Conservation (phyloP, 768 basidiomycete species). For the Suillus subaureus region DNA sequence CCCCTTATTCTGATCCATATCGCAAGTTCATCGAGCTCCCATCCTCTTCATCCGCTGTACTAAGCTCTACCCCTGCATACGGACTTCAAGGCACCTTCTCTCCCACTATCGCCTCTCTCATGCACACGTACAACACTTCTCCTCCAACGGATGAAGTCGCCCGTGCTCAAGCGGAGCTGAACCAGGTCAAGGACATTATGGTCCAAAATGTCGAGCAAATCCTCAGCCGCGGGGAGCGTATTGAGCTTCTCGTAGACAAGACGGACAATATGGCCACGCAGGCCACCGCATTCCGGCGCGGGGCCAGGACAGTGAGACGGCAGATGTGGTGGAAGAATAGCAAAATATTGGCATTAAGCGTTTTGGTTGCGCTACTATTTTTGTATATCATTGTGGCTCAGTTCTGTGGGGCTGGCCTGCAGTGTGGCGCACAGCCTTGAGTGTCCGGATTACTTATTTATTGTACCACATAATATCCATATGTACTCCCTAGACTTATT, state of each 20-base stretch:
- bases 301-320: slow-evolving; percentile 78
- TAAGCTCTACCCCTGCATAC: slow-evolving; percentile 53
- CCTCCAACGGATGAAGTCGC: slow-evolving; percentile 88
- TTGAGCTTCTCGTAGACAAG: slow-evolving; percentile 95
- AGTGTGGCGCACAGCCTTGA: slow-evolving; percentile 45
- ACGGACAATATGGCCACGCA: slow-evolving; percentile 95
- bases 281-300: slow-evolving; percentile 89
- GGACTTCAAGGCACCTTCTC: slow-evolving; percentile 74
- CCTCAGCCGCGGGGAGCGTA: slow-evolving; percentile 89
- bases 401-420: slow-evolving; percentile 84
- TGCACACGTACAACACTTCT: slow-evolving; percentile 87
- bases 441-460: background rate
- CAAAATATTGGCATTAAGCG: slow-evolving; percentile 65
- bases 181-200: slow-evolving; percentile 95
- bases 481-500: slow-evolving; percentile 7
- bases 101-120: slow-evolving; percentile 67
- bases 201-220: slow-evolving; percentile 99
- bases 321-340: slow-evolving; percentile 92
- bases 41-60: slow-evolving; percentile 60
- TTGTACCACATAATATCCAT: slow-evolving; percentile 2
- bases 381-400: slow-evolving; percentile 85
- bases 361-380: slow-evolving; percentile 72
- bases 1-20: slow-evolving; percentile 9
- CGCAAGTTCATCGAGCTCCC: slow-evolving; percentile 62
- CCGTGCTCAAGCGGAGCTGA: slow-evolving; percentile 86